Percentiles rank a stretch among this genome's conserved stretches.
phyloP scores from a whole-genome alignment of 2,329 filamentous ascomycete genomes.

The Aspergillus ochraceus region DNA sequence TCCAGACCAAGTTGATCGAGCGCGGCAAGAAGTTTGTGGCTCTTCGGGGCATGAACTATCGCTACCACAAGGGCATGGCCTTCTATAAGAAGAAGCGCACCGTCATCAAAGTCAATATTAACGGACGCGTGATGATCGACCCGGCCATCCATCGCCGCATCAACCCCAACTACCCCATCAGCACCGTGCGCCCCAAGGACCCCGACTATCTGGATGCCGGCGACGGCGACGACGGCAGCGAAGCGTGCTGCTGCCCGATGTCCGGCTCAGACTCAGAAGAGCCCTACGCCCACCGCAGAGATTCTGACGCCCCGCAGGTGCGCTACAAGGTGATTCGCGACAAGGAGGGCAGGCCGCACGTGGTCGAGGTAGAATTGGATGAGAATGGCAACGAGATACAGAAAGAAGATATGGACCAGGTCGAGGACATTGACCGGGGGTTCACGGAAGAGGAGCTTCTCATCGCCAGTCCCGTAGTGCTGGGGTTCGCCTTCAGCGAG shows the following conservation, averaged over 20 bases:
- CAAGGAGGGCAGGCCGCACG: conserved; percentile 52
- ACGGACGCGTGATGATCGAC: conserved; percentile 86
- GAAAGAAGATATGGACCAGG: conserved; percentile 57
- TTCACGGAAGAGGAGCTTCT: conserved; percentile 84
- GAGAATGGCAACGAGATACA: conserved; percentile 57
- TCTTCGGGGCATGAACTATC: conserved; percentile 81
- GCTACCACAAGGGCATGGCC: conserved; percentile 77
- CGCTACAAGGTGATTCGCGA: conserved; percentile 57
- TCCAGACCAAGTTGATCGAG: conserved; percentile 69
- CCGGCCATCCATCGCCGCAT: conserved; percentile 77
- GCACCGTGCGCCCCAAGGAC: conserved; percentile 71
- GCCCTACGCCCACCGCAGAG: conserved; percentile 37
- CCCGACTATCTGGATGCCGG: conserved; percentile 58
- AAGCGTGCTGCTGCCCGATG: conserved; percentile 40
- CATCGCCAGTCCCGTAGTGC: conserved; percentile 77
- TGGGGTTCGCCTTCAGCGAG: conserved; percentile 84
- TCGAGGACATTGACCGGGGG: conserved; percentile 44
- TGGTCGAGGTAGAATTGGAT: conserved; percentile 58
- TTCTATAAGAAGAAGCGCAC: conserved; percentile 79
- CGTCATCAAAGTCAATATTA: conserved; percentile 78
- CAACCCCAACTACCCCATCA: conserved; percentile 81
- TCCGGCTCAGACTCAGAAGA: conserved; percentile 38
- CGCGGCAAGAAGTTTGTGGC: conserved; percentile 82
- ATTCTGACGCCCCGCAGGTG: conserved; percentile 34
- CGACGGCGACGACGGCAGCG: conserved; percentile 41